Base-by-base conservation (phyloP, 352 stramenopile species). In the Halophytophthora batemanensis region DNA sequence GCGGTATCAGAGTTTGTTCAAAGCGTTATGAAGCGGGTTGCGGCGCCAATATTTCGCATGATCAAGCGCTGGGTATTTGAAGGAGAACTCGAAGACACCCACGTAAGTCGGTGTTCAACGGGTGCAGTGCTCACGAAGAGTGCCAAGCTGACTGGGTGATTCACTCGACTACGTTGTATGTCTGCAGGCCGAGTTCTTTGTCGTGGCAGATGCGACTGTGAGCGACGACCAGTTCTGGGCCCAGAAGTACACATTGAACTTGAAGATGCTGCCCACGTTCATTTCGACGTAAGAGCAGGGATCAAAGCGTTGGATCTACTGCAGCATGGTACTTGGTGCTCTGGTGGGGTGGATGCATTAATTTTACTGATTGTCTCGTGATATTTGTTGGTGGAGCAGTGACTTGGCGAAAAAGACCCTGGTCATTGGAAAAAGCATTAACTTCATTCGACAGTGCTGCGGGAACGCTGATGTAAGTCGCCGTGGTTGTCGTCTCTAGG, bases 391-490 rank as follows among this genome's bases (percentile, higher is more conserved):
- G 47, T 46, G n/a, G 34, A 28, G 29, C 53, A 95, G 82, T 36
- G 85, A 95, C 11, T 69, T 99, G 12, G 95, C 96, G 2, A 77
- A 90, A 19, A 96, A 96, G 33, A 97, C 98, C 40, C 67, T 99
- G 18, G 74, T 97, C 19, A 96, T 98, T 36, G 97, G 97, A 34
- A 98, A 98, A 66, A 97, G 93, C 37, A 98, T 99, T 60, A 99
- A 99, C 75, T 99, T 99, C 48, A 98, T 99, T 66, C 86, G 96
- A 15, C 74, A 90, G 41, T 98, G 93, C 72, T 97, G 97, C 44
- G 76, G 86, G 11, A 93, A 98, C 64, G 84, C 77, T 29, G 83
- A 96, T 59, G 96, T 90, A 51, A 39, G 69, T 68, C 2, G 31
- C 19, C 4, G 10, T 48, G 52, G 13, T 19, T 47, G 22, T 37